These are phyloP conservation scores for Wilcoxina mikolae DNA, from an alignment of 495 filamentous ascomycete species.

Conservation along the genomic window DNA sequence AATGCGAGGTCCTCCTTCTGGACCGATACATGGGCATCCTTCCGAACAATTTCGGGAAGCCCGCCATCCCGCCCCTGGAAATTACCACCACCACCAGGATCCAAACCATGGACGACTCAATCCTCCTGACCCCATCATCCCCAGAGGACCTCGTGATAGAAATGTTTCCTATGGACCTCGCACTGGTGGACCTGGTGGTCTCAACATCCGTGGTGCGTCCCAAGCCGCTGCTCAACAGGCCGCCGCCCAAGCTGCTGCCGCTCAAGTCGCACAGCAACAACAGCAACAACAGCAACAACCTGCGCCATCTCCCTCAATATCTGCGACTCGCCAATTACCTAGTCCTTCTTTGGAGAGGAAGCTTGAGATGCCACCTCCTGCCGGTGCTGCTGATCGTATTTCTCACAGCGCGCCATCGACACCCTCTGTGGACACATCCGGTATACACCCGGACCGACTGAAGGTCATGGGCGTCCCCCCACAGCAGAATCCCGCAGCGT, in stretches of 20 bases:
- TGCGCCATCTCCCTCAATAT: background rate
- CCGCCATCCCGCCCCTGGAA: conserved; percentile 29
- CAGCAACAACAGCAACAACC: background rate
- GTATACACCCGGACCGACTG: conserved; percentile 40
- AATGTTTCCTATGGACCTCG: conserved; percentile 62
- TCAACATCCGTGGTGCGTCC: background rate
- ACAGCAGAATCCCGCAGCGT: conserved; percentile 20
- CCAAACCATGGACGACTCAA: conserved; percentile 47
- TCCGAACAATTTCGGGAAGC: conserved; percentile 24
- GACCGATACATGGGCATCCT: background rate
- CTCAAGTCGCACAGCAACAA: background rate
- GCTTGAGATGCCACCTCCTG: conserved; percentile 24
- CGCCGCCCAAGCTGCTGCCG: background rate
- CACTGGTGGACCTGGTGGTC: conserved; percentile 24
- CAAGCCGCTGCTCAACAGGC: conserved; percentile 1
- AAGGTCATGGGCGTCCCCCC: conserved; percentile 27
- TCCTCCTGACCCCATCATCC: conserved; percentile 36
- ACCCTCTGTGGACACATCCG: conserved; percentile 28
- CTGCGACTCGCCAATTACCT: background rate
- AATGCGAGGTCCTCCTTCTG: background rate
- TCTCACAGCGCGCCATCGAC: conserved; percentile 14
- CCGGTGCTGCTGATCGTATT: conserved; percentile 25
- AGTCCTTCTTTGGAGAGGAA: conserved; percentile 8
- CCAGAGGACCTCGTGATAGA: conserved; percentile 31
- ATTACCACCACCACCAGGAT: conserved; percentile 35